A percentile compares a stretch with the other conserved stretches of the same genome.
Evolutionary conservation across 306 rosid genomes (phyloP).

Genomic region (Astragalus glycyphyllos): DNA sequence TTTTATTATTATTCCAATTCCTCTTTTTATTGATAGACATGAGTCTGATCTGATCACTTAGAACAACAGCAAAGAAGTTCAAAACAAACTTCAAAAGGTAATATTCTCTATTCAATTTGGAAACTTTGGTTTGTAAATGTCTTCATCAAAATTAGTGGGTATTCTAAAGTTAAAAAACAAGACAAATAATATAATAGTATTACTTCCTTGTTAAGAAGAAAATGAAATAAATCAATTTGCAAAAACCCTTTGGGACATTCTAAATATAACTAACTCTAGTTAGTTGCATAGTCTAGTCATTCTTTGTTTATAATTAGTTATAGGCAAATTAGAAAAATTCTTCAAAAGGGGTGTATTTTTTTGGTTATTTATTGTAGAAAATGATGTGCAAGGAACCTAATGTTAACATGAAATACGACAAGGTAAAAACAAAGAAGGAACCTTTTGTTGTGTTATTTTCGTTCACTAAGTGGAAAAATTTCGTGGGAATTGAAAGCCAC

Average conservation of each 20-base stretch:
- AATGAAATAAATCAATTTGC: conserved; percentile 38
- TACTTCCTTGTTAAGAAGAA: conserved; percentile 33
- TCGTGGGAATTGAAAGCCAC: conserved; percentile 58
- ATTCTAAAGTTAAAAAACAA: conserved; percentile 39
- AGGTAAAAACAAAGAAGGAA: conserved; percentile 50
- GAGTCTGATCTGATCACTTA: conserved; percentile 57
- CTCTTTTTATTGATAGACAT: conserved; percentile 48
- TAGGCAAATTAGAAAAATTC: conserved; percentile 40
- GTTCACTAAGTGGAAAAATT: conserved; percentile 47
- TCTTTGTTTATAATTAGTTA: conserved; percentile 43
- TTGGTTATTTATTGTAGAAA: conserved; percentile 47
- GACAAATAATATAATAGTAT: conserved; percentile 29
- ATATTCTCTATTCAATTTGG: conserved; percentile 50
- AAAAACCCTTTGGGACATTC: conserved; percentile 41
- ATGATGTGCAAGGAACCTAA: conserved; percentile 51
- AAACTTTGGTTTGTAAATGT: conserved; percentile 40
- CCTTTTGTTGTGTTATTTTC: conserved; percentile 54
- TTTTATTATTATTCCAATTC: conserved; percentile 43
- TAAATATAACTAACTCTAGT: conserved; percentile 41
- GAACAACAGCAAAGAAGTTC: conserved; percentile 46
- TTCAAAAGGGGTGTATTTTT: conserved; percentile 45
- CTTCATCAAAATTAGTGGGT: conserved; percentile 43
- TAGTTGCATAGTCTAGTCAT: conserved; percentile 53
- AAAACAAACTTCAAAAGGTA: conserved; percentile 43
- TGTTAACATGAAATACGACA: conserved; percentile 51